A percentile compares a stretch with the other conserved stretches of the same genome.
Evolutionary conservation across 2,329 filamentous ascomycete genomes (phyloP).

Genomic region (Trichoderma afroharzianum): DNA sequence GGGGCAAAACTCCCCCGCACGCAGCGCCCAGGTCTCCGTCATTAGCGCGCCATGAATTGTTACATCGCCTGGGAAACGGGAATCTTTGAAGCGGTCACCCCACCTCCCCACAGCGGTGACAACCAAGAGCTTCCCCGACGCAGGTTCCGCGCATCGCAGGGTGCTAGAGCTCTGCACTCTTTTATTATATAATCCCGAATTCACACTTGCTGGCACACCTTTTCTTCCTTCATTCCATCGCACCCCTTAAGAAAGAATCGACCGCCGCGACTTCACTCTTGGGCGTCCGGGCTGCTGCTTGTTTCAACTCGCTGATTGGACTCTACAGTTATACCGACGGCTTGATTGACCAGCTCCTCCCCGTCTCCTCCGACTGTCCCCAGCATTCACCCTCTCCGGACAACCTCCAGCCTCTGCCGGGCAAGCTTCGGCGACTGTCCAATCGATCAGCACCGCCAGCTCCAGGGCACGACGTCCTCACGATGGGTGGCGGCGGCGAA

Average conservation of each 20-base stretch:
- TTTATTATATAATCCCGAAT: constrained; percentile 6
- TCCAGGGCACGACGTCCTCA: constrained; percentile 32
- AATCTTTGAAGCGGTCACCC: neutral
- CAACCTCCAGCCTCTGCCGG: constrained; percentile 20
- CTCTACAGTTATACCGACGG: constrained; percentile 23
- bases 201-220: neutral
- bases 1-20: constrained; percentile 12
- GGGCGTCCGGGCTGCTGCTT: constrained; percentile 19
- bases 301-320: constrained; percentile 19
- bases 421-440: constrained; percentile 31
- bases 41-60: neutral
- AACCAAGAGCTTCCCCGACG: constrained; percentile 10
- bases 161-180: neutral
- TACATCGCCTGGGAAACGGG: constrained; percentile 5
- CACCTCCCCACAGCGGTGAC: constrained; percentile 8
- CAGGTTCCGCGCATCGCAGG: neutral
- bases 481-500: constrained; percentile 51
- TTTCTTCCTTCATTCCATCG: neutral
- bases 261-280: neutral
- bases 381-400: constrained; percentile 25
- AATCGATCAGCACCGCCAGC: constrained; percentile 38
- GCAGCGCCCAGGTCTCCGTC: neutral
- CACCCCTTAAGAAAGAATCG: neutral
- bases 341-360: constrained; percentile 23
- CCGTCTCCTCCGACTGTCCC: constrained; percentile 25